Percentiles rank a stretch among this genome's conserved stretches.
These are phyloP conservation scores for Niebla homalea DNA, from an alignment of 495 filamentous ascomycete species.

Conservation along the genomic window DNA sequence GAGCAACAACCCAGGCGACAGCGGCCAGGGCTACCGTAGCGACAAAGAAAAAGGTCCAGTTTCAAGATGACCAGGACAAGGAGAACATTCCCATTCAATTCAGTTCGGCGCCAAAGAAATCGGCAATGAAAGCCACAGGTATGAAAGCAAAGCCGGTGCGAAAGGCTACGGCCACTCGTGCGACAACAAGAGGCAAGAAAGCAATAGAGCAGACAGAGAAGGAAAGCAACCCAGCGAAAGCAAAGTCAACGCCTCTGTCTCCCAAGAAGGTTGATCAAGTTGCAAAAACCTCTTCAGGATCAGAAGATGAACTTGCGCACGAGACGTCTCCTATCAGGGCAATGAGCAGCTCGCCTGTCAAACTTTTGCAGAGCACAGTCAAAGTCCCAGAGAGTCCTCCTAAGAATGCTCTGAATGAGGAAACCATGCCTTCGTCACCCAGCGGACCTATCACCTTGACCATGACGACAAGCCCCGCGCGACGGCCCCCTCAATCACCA, in stretches of 20 bases:
- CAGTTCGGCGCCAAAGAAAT: slow-evolving; percentile 18
- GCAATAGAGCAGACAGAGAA: background rate
- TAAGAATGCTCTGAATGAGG: slow-evolving; percentile 26
- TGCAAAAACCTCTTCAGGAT: slow-evolving; percentile 32
- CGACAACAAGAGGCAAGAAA: slow-evolving; percentile 9
- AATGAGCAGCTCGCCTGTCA: slow-evolving; percentile 28
- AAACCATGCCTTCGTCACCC: slow-evolving; percentile 16
- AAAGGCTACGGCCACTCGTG: slow-evolving; percentile 22
- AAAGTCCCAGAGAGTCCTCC: slow-evolving; percentile 20
- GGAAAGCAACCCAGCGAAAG: background rate
- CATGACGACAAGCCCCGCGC: slow-evolving; percentile 36
- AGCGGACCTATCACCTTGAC: slow-evolving; percentile 1
- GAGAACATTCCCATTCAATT: slow-evolving; percentile 22
- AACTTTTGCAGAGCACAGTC: slow-evolving; percentile 20
- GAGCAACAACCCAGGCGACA: background rate
- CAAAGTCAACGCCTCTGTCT: slow-evolving; percentile 28
- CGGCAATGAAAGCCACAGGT: slow-evolving; percentile 21
- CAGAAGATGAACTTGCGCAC: slow-evolving; percentile 37
- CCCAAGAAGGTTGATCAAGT: slow-evolving; percentile 44
- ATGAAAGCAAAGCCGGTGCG: slow-evolving; percentile 37
- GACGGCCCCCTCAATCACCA: slow-evolving; percentile 35
- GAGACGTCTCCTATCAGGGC: slow-evolving; percentile 29
- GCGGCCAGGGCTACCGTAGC: slow-evolving; percentile 15
- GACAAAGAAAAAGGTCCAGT: slow-evolving; percentile 42
- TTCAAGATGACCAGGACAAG: slow-evolving; percentile 33